Evolutionary conservation across 129 eudicot species (phyloP).

Genomic region (Helianthus tuberosus): DNA sequence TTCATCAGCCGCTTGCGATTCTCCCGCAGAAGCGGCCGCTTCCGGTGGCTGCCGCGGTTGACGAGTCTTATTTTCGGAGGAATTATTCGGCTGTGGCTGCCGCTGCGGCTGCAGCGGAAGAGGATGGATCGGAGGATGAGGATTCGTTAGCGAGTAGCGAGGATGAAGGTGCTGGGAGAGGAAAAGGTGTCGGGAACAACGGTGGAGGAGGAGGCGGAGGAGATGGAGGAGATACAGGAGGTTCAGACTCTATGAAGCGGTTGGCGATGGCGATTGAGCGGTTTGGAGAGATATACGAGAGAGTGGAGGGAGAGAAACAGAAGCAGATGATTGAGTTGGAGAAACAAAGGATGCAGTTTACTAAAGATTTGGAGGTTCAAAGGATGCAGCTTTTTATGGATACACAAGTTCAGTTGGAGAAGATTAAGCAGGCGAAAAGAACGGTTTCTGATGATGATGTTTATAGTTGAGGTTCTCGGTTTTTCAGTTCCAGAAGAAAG

Average conservation of each 20-base stretch:
- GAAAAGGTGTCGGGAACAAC: background rate
- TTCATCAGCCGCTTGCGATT: conserved; percentile 38
- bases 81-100: conserved; percentile 92
- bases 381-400: conserved; percentile 93
- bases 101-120: conserved; percentile 84
- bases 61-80: conserved; percentile 68
- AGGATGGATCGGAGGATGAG: conserved; percentile 46
- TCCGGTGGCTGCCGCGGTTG: conserved; percentile 38
- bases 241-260: conserved; percentile 46
- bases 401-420: conserved; percentile 86
- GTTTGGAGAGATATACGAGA: conserved; percentile 81
- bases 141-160: conserved; percentile 41
- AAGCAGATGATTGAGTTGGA: conserved; percentile 84
- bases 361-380: conserved; percentile 85
- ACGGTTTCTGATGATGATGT: conserved; percentile 52
- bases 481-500: conserved; percentile 10
- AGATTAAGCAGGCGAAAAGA: conserved; percentile 69
- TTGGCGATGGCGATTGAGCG: conserved; percentile 78
- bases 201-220: background rate
- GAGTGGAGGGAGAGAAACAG: conserved; percentile 82
- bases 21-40: conserved; percentile 51
- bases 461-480: conserved; percentile 37
- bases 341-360: conserved; percentile 92
- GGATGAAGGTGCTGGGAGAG: conserved; percentile 34
- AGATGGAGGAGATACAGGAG: background rate